phyloP scores from a whole-genome alignment of 129 eudicot species.

The Tanacetum coccineum region DNA sequence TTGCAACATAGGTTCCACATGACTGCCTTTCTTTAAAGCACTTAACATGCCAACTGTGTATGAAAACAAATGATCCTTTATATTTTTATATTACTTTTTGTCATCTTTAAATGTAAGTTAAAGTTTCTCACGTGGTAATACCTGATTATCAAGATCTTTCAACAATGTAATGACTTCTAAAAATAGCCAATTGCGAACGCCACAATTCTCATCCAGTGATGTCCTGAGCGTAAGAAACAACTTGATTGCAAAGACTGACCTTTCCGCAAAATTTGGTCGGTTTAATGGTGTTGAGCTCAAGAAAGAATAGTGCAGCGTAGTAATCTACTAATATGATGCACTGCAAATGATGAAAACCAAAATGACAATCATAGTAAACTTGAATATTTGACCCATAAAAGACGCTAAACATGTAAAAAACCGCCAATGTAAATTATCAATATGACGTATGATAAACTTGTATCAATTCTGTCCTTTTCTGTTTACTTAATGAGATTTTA shows the following conservation, averaged over 20 bases:
- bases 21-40: no score
- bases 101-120: background rate
- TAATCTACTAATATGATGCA: slow-evolving; percentile 69
- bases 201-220: slow-evolving; percentile 48
- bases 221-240: slow-evolving; percentile 32
- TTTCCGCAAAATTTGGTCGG: slow-evolving; percentile 70
- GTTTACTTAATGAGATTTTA: no score
- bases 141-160: slow-evolving; percentile 94
- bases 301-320: slow-evolving; percentile 86
- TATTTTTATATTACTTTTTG: background rate
- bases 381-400: slow-evolving; percentile 7
- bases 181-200: slow-evolving; percentile 56
- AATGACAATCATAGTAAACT: background rate
- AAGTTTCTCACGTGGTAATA: no score
- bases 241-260: slow-evolving; percentile 54
- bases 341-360: slow-evolving; percentile 40
- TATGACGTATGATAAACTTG: no score
- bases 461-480: no score
- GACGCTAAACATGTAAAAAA: background rate
- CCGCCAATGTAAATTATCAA: no score
- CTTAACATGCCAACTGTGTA: no score
- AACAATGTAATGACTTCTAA: slow-evolving; percentile 58
- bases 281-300: slow-evolving; percentile 49
- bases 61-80: background rate
- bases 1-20: background rate